These are phyloP conservation scores for Syzygium jambos DNA, from an alignment of 345 rosid species.

Conservation along the genomic window DNA sequence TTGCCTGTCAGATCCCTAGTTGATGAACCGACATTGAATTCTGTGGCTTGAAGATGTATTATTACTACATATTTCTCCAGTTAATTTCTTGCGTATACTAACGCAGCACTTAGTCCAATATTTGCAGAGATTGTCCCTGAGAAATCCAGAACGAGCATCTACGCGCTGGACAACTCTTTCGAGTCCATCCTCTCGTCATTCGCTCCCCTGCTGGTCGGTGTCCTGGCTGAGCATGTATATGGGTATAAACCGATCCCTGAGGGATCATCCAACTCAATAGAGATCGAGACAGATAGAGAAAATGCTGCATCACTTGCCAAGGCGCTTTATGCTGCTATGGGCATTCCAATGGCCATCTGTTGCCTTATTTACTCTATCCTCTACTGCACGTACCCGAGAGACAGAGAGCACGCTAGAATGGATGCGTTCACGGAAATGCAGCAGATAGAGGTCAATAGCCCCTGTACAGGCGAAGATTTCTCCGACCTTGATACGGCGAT, in stretches of 20 bases:
- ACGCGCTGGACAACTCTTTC: conserved; percentile 69
- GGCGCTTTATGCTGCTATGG: conserved; percentile 72
- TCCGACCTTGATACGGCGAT: conserved; percentile 7
- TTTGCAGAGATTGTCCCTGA: conserved; percentile 89
- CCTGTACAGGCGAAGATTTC: not conserved
- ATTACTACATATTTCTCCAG: not conserved
- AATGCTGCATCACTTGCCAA: conserved; percentile 75
- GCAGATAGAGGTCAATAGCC: conserved; percentile 8
- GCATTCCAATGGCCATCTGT: conserved; percentile 67
- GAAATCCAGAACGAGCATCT: conserved; percentile 68
- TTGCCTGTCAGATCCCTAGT: not conserved
- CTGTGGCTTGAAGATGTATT: not conserved
- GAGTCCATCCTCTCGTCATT: conserved; percentile 70
- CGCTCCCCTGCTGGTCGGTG: conserved; percentile 80
- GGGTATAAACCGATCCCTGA: conserved; percentile 62
- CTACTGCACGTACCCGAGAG: conserved; percentile 66
- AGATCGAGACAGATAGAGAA: conserved; percentile 53
- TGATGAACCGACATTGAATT: not conserved
- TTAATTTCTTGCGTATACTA: not conserved
- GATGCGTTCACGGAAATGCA: conserved; percentile 53
- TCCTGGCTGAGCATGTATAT: conserved; percentile 61
- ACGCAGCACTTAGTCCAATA: conserved; percentile 43
- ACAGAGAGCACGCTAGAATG: conserved; percentile 72
- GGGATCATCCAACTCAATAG: conserved; percentile 27
- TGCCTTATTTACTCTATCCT: conserved; percentile 71